phyloP scores from a whole-genome alignment of 306 rosid species.

The Mucuna pruriens region DNA sequence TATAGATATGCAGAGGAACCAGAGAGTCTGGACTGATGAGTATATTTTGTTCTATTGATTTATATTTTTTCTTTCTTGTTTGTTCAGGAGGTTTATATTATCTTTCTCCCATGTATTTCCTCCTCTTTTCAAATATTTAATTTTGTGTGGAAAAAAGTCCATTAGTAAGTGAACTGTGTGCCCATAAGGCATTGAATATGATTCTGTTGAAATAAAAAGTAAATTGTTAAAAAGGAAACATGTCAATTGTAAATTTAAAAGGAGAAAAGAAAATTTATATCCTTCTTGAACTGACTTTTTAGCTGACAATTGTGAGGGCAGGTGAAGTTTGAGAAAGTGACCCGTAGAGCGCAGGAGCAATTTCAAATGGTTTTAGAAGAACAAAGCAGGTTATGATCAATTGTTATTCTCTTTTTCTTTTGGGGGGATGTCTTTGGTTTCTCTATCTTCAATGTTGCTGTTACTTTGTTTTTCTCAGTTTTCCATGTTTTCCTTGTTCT shows the following conservation, averaged over 20 bases:
- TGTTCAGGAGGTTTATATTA: neutral
- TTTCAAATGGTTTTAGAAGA: slow-evolving; percentile 93
- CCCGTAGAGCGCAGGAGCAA: slow-evolving; percentile 97
- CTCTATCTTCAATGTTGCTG: neutral
- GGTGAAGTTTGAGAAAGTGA: slow-evolving; percentile 90
- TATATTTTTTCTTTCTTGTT: neutral
- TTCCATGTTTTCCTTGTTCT: slow-evolving; percentile 1
- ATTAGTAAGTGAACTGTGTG: neutral
- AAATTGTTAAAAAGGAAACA: neutral
- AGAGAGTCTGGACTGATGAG: neutral
- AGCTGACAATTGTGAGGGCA: slow-evolving; percentile 45
- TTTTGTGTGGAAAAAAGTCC: neutral
- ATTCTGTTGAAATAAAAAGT: neutral
- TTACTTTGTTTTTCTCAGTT: slow-evolving; percentile 13
- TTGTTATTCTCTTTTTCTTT: slow-evolving; percentile 13
- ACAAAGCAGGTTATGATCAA: slow-evolving; percentile 71
- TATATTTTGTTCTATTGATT: neutral
- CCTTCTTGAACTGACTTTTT: slow-evolving; percentile 21
- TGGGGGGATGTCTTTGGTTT: slow-evolving; percentile 4
- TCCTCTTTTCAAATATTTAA: neutral
- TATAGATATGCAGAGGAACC: slow-evolving; percentile 10
- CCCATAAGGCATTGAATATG: neutral
- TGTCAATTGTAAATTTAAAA: neutral
- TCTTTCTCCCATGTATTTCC: neutral
- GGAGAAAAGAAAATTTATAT: neutral